Percentiles rank a stretch among this genome's conserved stretches.
Evolutionary conservation across 768 basidiomycete species (phyloP).

Genomic region (Rhodosporidiobolus sp.): DNA sequence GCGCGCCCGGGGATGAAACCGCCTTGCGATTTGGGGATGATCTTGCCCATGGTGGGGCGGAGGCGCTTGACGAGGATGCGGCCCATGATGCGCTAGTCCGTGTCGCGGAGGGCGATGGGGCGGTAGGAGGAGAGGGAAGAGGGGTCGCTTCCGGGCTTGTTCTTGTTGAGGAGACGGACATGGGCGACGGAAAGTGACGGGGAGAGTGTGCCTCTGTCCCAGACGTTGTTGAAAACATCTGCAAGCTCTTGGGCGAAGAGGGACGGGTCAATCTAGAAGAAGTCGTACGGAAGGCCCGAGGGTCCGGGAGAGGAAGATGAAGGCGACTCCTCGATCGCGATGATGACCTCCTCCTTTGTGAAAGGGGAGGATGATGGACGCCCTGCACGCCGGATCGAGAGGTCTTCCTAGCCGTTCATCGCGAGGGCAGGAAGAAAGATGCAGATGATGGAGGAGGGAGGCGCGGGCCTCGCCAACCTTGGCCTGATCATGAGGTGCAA

Average conservation of each 20-base stretch:
- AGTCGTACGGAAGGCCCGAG: conserved; percentile 10
- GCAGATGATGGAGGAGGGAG: neutral
- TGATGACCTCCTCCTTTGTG: neutral
- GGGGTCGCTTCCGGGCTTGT: neutral
- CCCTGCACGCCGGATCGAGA: neutral
- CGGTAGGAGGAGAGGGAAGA: neutral
- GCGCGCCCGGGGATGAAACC: neutral
- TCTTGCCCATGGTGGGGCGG: neutral
- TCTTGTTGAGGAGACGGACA: conserved; percentile 15
- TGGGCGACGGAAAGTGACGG: neutral
- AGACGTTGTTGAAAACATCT: neutral
- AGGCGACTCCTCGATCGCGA: neutral
- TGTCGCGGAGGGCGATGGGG: conserved; percentile 11
- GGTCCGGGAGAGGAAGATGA: neutral
- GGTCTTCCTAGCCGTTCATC: neutral
- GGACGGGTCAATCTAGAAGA: neutral
- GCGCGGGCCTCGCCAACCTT: too few species aligned
- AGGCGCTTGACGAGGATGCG: neutral
- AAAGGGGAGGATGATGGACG: neutral
- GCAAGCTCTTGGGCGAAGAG: neutral
- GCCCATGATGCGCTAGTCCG: conserved; percentile 3
- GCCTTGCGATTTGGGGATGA: neutral
- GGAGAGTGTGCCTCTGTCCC: neutral
- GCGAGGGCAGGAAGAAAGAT: neutral
- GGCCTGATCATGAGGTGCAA: too few species aligned